These are phyloP conservation scores for Mrakia hoshinonis DNA, from an alignment of 768 basidiomycete genomes.

Conservation along the genomic window DNA sequence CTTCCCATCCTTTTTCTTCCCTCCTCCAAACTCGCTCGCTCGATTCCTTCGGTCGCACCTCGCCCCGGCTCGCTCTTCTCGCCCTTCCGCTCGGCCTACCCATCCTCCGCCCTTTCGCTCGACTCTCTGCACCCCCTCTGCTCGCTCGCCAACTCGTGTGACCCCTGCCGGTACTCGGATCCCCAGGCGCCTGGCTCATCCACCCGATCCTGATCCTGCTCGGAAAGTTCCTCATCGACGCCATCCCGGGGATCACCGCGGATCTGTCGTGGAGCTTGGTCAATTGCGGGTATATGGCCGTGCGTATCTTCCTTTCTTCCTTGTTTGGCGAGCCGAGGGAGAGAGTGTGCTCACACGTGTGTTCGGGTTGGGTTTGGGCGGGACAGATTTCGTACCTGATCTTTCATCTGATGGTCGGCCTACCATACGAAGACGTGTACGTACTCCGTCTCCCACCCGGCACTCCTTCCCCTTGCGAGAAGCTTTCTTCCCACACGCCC, in stretches of 20 bases:
- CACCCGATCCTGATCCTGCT: constrained; percentile 84
- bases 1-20: constrained; percentile 12
- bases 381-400: constrained; percentile 27
- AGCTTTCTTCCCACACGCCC: not conserved
- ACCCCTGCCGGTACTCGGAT: too few relatives aligned
- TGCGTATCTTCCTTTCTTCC: constrained; percentile 44
- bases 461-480: not conserved
- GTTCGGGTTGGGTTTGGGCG: not conserved
- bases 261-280: constrained; percentile 92
- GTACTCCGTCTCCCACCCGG: not conserved
- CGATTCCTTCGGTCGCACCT: too few relatives aligned
- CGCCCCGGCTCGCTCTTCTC: too few relatives aligned
- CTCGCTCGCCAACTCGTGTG: too few relatives aligned
- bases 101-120: too few relatives aligned
- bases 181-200: constrained; percentile 89
- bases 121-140: too few relatives aligned
- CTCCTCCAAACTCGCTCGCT: too few relatives aligned
- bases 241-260: constrained; percentile 85
- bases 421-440: constrained; percentile 26
- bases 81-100: too few relatives aligned
- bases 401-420: constrained; percentile 27
- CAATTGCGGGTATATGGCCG: constrained; percentile 80
- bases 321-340: too few relatives aligned
- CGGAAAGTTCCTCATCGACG: constrained; percentile 88
- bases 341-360: not conserved